These are phyloP conservation scores for Lasiodiplodia hormozganensis DNA, from an alignment of 2,329 filamentous ascomycete genomes.

Conservation along the genomic window DNA sequence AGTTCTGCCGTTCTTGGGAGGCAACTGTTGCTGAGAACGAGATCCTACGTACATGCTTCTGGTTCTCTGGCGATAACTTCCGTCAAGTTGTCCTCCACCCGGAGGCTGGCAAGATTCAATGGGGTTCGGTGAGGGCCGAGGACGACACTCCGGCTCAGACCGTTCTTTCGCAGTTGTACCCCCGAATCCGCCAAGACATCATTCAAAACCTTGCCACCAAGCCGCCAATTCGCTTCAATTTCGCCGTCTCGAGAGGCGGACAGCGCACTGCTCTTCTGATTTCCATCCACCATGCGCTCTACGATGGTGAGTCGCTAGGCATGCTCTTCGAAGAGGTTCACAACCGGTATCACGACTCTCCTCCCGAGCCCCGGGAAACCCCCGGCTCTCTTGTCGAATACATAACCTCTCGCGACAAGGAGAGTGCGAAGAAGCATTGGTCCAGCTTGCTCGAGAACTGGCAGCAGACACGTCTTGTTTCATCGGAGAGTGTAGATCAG, in stretches of 20 bases:
- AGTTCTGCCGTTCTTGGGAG: constrained; percentile 57
- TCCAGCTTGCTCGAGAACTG: constrained; percentile 40
- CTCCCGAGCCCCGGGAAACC: constrained; percentile 33
- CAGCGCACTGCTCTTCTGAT: constrained; percentile 39
- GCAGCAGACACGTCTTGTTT: constrained; percentile 52
- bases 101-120: constrained; percentile 32
- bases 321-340: constrained; percentile 45
- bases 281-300: constrained; percentile 48
- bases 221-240: constrained; percentile 40
- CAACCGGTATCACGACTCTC: constrained; percentile 35
- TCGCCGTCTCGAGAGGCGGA: constrained; percentile 33
- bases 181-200: constrained; percentile 31
- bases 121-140: constrained; percentile 34
- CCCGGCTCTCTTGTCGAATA: constrained; percentile 39
- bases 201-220: constrained; percentile 28
- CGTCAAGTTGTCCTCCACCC: constrained; percentile 40
- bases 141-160: constrained; percentile 30
- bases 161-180: constrained; percentile 31
- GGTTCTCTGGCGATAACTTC: constrained; percentile 46
- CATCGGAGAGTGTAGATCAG: constrained; percentile 28
- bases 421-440: constrained; percentile 35
- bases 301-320: constrained; percentile 45
- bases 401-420: constrained; percentile 36
- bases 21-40: constrained; percentile 52
- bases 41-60: constrained; percentile 66